Evolutionary conservation across 139 green algal genomes (phyloP).

Genomic region (Chlamydomonas sp.): DNA sequence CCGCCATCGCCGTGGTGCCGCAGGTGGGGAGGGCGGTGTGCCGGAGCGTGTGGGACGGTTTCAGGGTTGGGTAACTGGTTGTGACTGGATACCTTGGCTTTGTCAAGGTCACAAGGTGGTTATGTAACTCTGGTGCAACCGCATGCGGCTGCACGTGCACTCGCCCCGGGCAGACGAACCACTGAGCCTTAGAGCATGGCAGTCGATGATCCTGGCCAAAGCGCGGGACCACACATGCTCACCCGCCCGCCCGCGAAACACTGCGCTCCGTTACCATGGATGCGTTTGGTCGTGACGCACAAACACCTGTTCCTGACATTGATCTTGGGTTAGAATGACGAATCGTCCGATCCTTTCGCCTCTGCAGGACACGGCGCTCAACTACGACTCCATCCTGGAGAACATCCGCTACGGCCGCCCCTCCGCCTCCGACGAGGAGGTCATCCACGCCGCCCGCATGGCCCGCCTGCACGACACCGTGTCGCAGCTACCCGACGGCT

Average conservation of each 20-base stretch:
- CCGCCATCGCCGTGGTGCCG: conserved; percentile 90
- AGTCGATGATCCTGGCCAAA: no score
- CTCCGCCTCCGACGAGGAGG: conserved; percentile 67
- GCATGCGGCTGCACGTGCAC: no score
- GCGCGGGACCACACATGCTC: no score
- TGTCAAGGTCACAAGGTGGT: no score
- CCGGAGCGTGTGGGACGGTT: no score
- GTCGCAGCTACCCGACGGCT: conserved; percentile 41
- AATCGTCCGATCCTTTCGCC: not conserved
- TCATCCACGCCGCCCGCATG: conserved; percentile 64
- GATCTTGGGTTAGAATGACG: not conserved
- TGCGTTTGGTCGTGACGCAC: no score
- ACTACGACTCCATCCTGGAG: conserved; percentile 77
- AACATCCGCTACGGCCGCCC: conserved; percentile 84
- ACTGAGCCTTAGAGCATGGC: no score
- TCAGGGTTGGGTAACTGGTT: no score
- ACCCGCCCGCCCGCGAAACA: no score
- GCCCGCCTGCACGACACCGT: conserved; percentile 67
- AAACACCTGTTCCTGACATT: not conserved
- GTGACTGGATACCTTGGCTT: not conserved
- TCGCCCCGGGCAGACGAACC: no score
- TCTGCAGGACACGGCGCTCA: conserved; percentile 80
- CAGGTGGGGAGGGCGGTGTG: not conserved
- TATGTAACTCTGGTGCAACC: no score
- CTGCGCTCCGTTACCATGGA: no score